Percentiles rank a stretch among this genome's conserved stretches.
Evolutionary conservation across 2,329 filamentous ascomycete genomes (phyloP).

Genomic region (Sporothrix phasma): DNA sequence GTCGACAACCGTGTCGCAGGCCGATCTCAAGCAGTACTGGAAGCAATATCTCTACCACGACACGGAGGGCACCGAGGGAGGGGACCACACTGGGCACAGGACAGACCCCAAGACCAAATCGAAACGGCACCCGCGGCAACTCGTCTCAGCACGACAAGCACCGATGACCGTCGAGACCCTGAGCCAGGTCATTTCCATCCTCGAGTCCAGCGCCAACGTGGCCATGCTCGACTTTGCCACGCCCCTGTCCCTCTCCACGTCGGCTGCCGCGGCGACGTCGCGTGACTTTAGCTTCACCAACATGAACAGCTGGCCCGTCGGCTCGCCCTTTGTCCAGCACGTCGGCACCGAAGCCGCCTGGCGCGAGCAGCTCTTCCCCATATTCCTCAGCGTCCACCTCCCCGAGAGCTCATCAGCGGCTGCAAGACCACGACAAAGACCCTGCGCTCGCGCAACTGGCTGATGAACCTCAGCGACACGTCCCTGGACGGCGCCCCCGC

Average conservation of each 20-base stretch:
- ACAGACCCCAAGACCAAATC: neutral
- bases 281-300: neutral
- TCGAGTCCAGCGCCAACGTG: conserved; percentile 1
- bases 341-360: conserved; percentile 12
- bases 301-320: neutral
- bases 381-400: conserved; percentile 15
- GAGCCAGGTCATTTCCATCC: neutral
- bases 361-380: conserved; percentile 18
- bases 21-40: neutral
- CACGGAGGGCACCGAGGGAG: neutral
- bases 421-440: neutral
- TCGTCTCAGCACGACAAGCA: neutral
- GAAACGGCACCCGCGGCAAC: neutral
- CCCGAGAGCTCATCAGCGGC: conserved; percentile 8
- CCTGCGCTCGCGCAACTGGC: conserved; percentile 16
- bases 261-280: neutral
- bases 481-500: conserved; percentile 10
- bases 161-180: conserved; percentile 5
- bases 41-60: conserved; percentile 6
- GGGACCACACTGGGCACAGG: neutral
- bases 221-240: conserved; percentile 11
- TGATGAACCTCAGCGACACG: conserved; percentile 12
- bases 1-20: neutral
- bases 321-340: neutral
- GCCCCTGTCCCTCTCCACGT: neutral